Percentiles rank a stretch among this genome's conserved stretches.
phyloP scores from a whole-genome alignment of 768 basidiomycete species.

The Trichaptum fuscoviolaceum region DNA sequence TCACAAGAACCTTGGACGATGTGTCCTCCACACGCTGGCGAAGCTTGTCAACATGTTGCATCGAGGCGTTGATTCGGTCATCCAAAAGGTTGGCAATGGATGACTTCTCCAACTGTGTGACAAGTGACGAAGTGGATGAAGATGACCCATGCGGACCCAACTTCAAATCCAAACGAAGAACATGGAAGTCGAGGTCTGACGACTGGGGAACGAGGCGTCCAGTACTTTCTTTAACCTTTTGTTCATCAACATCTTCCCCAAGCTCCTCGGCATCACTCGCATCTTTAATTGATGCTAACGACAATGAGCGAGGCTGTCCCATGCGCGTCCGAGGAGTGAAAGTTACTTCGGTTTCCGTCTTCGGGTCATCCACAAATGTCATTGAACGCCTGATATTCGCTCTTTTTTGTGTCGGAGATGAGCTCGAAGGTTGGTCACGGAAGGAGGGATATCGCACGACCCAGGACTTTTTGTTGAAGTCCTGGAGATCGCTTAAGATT shows the following conservation, averaged over 20 bases:
- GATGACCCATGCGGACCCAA: slow-evolving; percentile 70
- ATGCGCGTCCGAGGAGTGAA: slow-evolving; percentile 37
- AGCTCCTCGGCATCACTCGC: slow-evolving; percentile 30
- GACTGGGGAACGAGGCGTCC: slow-evolving; percentile 36
- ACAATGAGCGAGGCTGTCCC: slow-evolving; percentile 53
- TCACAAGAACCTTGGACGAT: slow-evolving; percentile 93
- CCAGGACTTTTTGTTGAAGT: slow-evolving; percentile 86
- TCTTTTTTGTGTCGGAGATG: slow-evolving; percentile 22
- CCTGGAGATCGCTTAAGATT: slow-evolving; percentile 63
- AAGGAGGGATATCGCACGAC: slow-evolving; percentile 84
- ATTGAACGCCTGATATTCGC: slow-evolving; percentile 59
- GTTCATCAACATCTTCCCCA: slow-evolving; percentile 19
- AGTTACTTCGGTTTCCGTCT: slow-evolving; percentile 59
- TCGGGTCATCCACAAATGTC: slow-evolving; percentile 82
- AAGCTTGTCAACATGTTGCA: slow-evolving; percentile 80
- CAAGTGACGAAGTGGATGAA: slow-evolving; percentile 57
- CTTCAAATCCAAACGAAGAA: slow-evolving; percentile 89
- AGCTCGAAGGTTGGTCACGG: slow-evolving; percentile 35
- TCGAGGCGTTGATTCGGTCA: slow-evolving; percentile 69
- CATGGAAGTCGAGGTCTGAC: slow-evolving; percentile 63
- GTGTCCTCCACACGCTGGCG: slow-evolving; percentile 84
- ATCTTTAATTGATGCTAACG: slow-evolving; percentile 49
- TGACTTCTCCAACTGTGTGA: slow-evolving; percentile 86
- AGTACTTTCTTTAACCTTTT: slow-evolving; percentile 25
- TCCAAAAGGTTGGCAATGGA: slow-evolving; percentile 91